Conservation (phyloP, 306 rosid genomes). For the Corylus americana region DNA sequence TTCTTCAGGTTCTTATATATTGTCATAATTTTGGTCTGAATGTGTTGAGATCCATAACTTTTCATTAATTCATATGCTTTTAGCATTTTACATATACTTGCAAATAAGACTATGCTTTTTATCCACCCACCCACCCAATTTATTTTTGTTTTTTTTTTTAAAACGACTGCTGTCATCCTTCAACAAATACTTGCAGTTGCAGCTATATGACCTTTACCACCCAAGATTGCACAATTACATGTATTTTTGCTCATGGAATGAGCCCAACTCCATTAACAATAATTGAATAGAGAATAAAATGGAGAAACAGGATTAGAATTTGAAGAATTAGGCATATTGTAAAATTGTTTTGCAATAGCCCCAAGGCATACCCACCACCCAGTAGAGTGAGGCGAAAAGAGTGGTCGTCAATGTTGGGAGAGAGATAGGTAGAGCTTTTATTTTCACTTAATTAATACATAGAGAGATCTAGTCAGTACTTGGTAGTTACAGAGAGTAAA, state of each 20-base stretch:
- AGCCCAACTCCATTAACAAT: too few relatives aligned
- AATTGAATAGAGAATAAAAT: too few relatives aligned
- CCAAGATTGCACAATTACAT: too few relatives aligned
- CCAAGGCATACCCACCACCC: too few relatives aligned
- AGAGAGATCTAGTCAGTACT: not conserved
- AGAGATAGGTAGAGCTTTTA: not conserved
- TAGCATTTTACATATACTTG: not conserved
- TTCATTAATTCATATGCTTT: not conserved
- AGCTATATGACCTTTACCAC: too few relatives aligned
- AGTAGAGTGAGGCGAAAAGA: too few relatives aligned
- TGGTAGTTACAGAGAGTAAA: slow-evolving; percentile 6
- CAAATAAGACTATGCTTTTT: not conserved
- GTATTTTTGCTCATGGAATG: too few relatives aligned
- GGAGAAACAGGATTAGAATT: not conserved
- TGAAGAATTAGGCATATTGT: not conserved
- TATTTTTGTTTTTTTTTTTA: too few relatives aligned
- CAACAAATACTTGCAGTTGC: too few relatives aligned
- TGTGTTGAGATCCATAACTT: not conserved
- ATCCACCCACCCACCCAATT: too few relatives aligned
- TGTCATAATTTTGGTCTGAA: not conserved
- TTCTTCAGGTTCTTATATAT: slow-evolving; percentile 14
- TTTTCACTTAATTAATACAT: too few relatives aligned
- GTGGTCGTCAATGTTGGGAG: too few relatives aligned
- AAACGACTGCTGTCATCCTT: not conserved
- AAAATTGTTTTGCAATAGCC: not conserved